Evolutionary conservation across 2,329 filamentous ascomycete species (phyloP).

Genomic region (Podosphaera leucotricha): DNA sequence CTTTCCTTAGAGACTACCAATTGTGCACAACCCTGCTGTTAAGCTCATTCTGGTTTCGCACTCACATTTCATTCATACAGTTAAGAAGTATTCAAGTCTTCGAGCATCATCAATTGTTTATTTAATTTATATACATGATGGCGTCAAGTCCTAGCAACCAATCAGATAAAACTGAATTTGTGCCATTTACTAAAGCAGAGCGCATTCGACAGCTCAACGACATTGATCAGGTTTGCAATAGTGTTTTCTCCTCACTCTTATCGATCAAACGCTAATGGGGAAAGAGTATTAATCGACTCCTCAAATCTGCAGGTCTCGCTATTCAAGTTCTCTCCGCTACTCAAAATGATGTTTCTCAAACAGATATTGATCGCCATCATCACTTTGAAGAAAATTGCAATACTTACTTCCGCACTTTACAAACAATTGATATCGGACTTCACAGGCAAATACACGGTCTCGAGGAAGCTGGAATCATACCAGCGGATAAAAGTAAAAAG

Average conservation of each 20-base stretch:
- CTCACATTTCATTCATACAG: too few relatives aligned
- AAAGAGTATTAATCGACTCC: conserved; percentile 21
- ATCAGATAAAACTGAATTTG: conserved; percentile 8
- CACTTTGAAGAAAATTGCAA: conserved; percentile 35
- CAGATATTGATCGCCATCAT: conserved; percentile 12
- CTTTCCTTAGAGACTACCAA: too few relatives aligned
- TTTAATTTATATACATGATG: not conserved
- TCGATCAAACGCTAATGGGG: not conserved
- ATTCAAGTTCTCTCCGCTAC: conserved; percentile 37
- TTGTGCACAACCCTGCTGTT: too few relatives aligned
- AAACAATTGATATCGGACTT: conserved; percentile 49
- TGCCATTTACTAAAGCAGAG: conserved; percentile 44
- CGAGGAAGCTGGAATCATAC: conserved; percentile 58
- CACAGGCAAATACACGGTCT: conserved; percentile 56
- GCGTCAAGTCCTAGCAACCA: not conserved
- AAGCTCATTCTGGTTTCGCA: too few relatives aligned
- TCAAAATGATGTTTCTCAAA: conserved; percentile 7
- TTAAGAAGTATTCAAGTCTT: too few relatives aligned
- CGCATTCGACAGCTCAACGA: conserved; percentile 60
- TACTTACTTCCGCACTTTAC: conserved; percentile 49
- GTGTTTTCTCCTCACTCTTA: not conserved
- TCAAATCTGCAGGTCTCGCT: conserved; percentile 35
- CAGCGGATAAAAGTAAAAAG: conserved; percentile 16
- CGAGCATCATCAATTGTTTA: too few relatives aligned
- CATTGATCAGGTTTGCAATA: conserved; percentile 40